Base-by-base conservation (phyloP, 805 yeast species). In the Yamadazyma scolyti region DNA sequence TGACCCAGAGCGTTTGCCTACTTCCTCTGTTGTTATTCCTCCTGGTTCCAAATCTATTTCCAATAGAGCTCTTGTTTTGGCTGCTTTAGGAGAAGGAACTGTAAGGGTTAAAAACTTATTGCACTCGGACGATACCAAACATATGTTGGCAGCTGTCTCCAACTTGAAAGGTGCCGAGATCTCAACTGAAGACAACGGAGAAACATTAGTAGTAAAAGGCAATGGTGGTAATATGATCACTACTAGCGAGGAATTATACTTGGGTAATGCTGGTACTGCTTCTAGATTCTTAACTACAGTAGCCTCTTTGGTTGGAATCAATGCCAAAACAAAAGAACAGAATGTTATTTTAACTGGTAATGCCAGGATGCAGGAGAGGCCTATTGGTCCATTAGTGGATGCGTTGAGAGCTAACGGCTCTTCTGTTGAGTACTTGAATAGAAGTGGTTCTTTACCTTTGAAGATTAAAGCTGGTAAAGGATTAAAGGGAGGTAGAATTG, bases 211-310 rank as follows among this genome's bases (percentile, higher is more conserved):
- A 27, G 76, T 90, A 18, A 75, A 77, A 30, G 89, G 90, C 31
- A 89, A 89, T 41, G 93, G 93, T 37, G 97, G 97, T 35, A 62
- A 77, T 18, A 58, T 86, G 40, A 48, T 65, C 18, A 81, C 94
- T 3, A 73, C 80, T 29, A 60, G 64, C 11, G 76, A 79, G 31
- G 82, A 79, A 40, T 66, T 93, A 35, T 93, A 87, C 59, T 70
- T 93, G 40, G 98, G 98, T 36, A 93, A 93, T 52, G 97, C 98
- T 1, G 98, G 98, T 44, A 93, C 98, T 25, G 97, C 98, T 4
- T 85, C 97, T 5, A 75, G 98, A 50, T 93, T 93, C 57, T 72
- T 93, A 52, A 85, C 97, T 2, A 77, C 96, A 2, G 90, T 93
- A 17, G 96, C 95, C 12, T 74, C 95, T n/a, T 66, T 89, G 38